A percentile compares a stretch with the other conserved stretches of the same genome.
These are phyloP conservation scores for Penicillium flavigenum DNA, from an alignment of 495 filamentous ascomycete species.

Conservation along the genomic window DNA sequence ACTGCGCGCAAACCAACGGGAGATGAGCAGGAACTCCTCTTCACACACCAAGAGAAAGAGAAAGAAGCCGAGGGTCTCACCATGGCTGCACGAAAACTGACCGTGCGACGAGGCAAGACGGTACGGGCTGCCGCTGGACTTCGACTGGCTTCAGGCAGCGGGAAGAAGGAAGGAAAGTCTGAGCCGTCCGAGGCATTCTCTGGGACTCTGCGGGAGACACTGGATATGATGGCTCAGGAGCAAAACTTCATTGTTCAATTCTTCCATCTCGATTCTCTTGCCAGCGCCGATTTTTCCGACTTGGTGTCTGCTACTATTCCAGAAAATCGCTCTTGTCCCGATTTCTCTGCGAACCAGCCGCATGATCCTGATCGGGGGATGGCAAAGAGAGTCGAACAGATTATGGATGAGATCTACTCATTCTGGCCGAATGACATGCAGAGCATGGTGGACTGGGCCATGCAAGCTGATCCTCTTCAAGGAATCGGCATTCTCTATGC, in stretches of 20 bases:
- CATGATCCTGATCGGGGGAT: constrained; percentile 84
- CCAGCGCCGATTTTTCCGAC: constrained; percentile 77
- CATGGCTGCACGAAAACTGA: constrained; percentile 82
- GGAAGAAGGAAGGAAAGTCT: constrained; percentile 68
- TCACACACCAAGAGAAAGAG: constrained; percentile 84
- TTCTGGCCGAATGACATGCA: constrained; percentile 80
- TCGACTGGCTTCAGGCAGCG: constrained; percentile 44
- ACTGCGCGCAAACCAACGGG: constrained; percentile 72
- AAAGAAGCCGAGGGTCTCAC: constrained; percentile 65
- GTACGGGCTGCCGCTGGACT: constrained; percentile 69
- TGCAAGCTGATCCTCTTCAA: constrained; percentile 82
- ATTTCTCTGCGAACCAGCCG: constrained; percentile 66
- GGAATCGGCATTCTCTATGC: constrained; percentile 81
- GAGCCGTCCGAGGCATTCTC: constrained; percentile 82
- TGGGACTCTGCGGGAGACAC: constrained; percentile 71
- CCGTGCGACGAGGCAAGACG: constrained; percentile 86
- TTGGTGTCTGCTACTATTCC: constrained; percentile 65
- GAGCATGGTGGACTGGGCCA: constrained; percentile 78
- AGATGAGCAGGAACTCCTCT: constrained; percentile 85
- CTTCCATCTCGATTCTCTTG: constrained; percentile 81
- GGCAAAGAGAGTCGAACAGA: constrained; percentile 71
- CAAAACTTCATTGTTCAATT: constrained; percentile 94
- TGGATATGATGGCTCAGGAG: constrained; percentile 79
- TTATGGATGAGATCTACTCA: constrained; percentile 84
- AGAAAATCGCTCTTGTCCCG: constrained; percentile 62